Base-by-base conservation (phyloP, 352 stramenopile genomes). In the Phytopythium kandeliae region DNA sequence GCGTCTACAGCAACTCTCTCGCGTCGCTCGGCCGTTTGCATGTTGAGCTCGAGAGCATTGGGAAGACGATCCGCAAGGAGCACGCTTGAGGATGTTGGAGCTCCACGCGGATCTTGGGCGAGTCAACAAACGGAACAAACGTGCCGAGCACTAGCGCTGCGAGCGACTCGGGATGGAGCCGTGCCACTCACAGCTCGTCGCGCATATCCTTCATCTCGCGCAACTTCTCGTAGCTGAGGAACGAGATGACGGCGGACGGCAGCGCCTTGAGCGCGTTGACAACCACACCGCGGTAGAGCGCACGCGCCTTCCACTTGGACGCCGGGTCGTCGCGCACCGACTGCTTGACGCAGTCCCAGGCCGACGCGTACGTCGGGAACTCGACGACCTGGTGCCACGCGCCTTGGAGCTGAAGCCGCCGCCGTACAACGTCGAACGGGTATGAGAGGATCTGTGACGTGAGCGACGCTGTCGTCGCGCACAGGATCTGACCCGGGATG, bases 191-290 rank as follows among this genome's bases (percentile, higher is more conserved):
- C 11, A 54, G 62, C 26, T 70, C 69, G n/a, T 83, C 67, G 26
- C 43, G 60, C 12, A 45, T 56, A 19, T 65, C 51, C 30, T 79
- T 70, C 48, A 82, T 63, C 49, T 83, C 69, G 19, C 77, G 74
- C 50, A 89, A 65, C 62, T 88, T 88, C 51, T 93, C 82, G 52
- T 89, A 93, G 54, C 65, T 87, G 28, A 89, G 59, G 57, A 92
- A 92, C 40, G 82, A 87, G 48, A 93, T 85, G 3, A 89, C 57
- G 0, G 78, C 79, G 15, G 78, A 78, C 25, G 82, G 82, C 45
- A 91, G 41, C 21, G 76, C 73, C 55, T 89, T 88, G 44, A 90
- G 60, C 5, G 56, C 65, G 61, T 92, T 92, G 38, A 86, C 72
- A 8, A 85, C 57, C n/a, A 92, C 56, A 21, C 84, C 84, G 13